Evolutionary conservation across 2,329 filamentous ascomycete genomes (phyloP), one percentile per base, ranked within the genome.

Genomic region (Dendryphion nanum): DNA sequence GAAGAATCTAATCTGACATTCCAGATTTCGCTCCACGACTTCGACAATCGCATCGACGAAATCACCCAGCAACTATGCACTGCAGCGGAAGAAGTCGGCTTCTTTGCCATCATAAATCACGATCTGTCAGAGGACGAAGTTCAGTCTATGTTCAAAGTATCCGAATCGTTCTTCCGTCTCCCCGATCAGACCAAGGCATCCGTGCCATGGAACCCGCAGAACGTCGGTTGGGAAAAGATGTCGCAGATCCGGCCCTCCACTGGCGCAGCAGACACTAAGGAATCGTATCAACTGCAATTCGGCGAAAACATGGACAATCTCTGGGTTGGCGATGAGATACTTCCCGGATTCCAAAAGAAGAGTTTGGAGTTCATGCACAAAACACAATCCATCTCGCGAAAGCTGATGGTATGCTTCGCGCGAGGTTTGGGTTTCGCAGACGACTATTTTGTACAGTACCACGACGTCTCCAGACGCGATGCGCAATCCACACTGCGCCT

Each of bases 241-340:
- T 67, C 72, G 6, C 79, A 82, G 50, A 63, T 82, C 30, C 71
- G 79, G 10, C 78, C 78, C 1, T 80, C 75, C 3, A 83, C 79
- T 0, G 79, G 79, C 8, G 65, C 68, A 2, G 68, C 75, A 1
- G 79, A 83, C 57, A 71, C 69, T 34, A 83, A 82, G 50, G 79
- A 83, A 57, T 78, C 74, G 8, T 80, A 82, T 52, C 79, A 82
- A 55, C 65, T 83, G 58, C 79, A 83, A 51, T 81, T 79, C 44
- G 77, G 79, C n/a, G 64, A 66, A 34, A 72, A 70, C 40, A 76
- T 78, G 71, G 57, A 70, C 10, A 70, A 67, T 30, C 61, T 66
- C 41, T 37, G 32, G 10, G 64, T 80, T 8, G 49, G 59, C 24
- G 73, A 79, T 6, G 47, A 57, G 1, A 47, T 65, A 1, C 57